Evolutionary conservation across 805 yeast genomes (phyloP).

Genomic region (Metschnikowia drakensbergensis): DNA sequence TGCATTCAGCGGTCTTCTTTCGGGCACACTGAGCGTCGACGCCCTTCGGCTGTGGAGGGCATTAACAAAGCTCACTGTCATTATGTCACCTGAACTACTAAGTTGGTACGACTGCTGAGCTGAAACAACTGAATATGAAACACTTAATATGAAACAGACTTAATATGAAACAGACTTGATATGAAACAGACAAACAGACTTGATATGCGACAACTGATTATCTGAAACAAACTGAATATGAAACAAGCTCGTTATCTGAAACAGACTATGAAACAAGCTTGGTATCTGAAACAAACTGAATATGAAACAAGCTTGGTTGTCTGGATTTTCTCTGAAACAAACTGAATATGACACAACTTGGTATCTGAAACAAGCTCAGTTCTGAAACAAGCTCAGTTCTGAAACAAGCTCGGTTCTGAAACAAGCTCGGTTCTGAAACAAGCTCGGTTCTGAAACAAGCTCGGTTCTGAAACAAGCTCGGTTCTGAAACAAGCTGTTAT

Average conservation of each 20-base stretch:
- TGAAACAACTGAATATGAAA: no score
- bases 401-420: no score
- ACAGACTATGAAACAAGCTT: background rate
- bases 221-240: background rate
- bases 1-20: conserved; percentile 5
- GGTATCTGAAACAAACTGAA: background rate
- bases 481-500: no score
- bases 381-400: no score
- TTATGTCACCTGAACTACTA: background rate
- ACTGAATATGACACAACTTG: background rate
- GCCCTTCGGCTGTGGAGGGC: conserved; percentile 2
- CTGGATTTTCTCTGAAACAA: background rate
- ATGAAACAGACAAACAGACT: background rate
- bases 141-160: no score
- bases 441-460: background rate
- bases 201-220: no score
- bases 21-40: conserved; percentile 1
- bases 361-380: background rate
- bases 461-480: background rate
- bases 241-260: background rate
- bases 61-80: conserved; percentile 1
- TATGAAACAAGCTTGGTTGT: background rate
- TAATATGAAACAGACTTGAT: no score
- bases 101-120: no score
- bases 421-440: no score